Percentiles rank a stretch among this genome's conserved stretches.
Conservation (phyloP, 2,329 filamentous ascomycete species). For the Fusarium illudens region DNA sequence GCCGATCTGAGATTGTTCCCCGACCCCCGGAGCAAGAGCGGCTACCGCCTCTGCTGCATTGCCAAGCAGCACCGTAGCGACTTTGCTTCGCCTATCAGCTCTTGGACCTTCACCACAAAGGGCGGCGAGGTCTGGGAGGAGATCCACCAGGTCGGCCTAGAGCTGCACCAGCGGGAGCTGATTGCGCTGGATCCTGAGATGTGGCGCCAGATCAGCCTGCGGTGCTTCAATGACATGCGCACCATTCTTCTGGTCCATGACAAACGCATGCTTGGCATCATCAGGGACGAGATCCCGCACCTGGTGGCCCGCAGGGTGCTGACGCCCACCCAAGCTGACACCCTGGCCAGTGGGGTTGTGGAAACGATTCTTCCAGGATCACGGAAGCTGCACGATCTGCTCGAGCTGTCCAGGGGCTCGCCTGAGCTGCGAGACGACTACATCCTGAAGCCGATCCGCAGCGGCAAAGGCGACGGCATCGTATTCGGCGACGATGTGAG, state of each 20-base stretch:
- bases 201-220: conserved; percentile 47
- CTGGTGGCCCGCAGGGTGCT: conserved; percentile 42
- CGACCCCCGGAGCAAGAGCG: conserved; percentile 31
- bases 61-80: conserved; percentile 7
- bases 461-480: conserved; percentile 52
- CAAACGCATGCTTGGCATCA: conserved; percentile 53
- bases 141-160: conserved; percentile 50
- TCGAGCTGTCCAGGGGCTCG: conserved; percentile 10
- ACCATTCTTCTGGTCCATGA: conserved; percentile 53
- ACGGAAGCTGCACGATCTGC: conserved; percentile 33
- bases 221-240: conserved; percentile 53
- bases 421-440: conserved; percentile 39
- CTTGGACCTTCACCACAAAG: conserved; percentile 19
- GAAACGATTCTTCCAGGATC: conserved; percentile 49
- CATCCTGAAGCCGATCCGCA: conserved; percentile 50
- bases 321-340: conserved; percentile 38
- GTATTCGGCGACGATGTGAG: conserved; percentile 50
- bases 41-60: conserved; percentile 45
- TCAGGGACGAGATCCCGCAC: conserved; percentile 46
- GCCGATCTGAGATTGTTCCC: conserved; percentile 46
- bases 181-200: conserved; percentile 43
- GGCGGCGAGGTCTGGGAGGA: conserved; percentile 44
- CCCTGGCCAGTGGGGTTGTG: conserved; percentile 42
- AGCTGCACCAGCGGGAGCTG: conserved; percentile 52
- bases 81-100: background rate